Base-by-base conservation (phyloP, 495 filamentous ascomycete species). In the Aspergillus nidulans region DNA sequence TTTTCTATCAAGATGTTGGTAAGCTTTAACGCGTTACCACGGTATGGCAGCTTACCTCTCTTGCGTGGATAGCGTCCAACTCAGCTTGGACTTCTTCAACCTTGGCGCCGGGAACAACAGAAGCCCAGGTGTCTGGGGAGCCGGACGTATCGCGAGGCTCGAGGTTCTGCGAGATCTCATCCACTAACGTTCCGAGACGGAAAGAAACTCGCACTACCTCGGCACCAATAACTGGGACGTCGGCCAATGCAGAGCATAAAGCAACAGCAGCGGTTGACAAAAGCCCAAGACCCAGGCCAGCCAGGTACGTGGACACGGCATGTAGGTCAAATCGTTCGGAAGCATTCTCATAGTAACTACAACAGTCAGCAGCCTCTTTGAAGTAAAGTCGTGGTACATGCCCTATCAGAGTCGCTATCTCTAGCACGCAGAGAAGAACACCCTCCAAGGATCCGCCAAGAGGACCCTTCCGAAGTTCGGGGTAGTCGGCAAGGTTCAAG, bases 401-500 rank as follows among this genome's bases (percentile, higher is more conserved):
- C 71, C 71, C 72, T 19, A 78, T 77, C 23, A 65, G 58, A 9
- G 62, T 61, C 1, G 39, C 70, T 6, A 77, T 28, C 55, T 77
- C 40, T 15, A 71, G n/a, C 0, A 64, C 41, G 55, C 43, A 55
- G 3, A 77, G 62, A 1, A 77, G 53, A 0, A 68, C 46, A 13
- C 71, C 67, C 24, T 76, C 71, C 6, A 77, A 57, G 8, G 75
- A 53, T 6, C 63, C 74, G 13, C 60, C 23, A 6, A 77, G 53
- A 5, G 58, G 67, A 9, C 73, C 72, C 19, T 67, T 54, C 5
- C 68, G 63, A 19, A 76, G 59, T 6, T 68, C 65, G 8, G 53
- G 18, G 34, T 62, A 24, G 13, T 74, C 65, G 10, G 62, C 68
- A 10, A 70, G 56, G 45, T 58, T 59, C 1, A 73, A 53, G 19